These are phyloP conservation scores for Boletus holoroseus DNA, from an alignment of 1,284 basidiomycete species.

Conservation along the genomic window DNA sequence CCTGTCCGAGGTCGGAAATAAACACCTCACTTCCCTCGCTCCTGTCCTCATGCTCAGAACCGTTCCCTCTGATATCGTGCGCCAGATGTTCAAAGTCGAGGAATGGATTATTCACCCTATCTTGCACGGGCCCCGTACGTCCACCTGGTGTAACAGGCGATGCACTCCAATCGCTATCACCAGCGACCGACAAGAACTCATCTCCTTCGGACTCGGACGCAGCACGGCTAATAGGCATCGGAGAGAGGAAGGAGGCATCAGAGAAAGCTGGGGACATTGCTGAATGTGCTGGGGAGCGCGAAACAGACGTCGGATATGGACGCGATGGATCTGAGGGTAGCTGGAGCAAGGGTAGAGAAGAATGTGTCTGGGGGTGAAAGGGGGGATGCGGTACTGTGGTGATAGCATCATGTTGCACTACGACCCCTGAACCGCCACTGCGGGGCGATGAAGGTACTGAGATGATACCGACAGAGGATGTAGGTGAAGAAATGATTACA, in stretches of 20 bases:
- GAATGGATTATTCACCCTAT: constrained; percentile 24
- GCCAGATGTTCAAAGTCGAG: constrained; percentile 23
- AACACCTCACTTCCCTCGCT: constrained; percentile 26
- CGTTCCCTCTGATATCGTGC: background rate
- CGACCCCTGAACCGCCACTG: constrained; percentile 16
- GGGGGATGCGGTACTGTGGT: background rate
- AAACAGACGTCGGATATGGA: background rate
- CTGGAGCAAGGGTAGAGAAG: constrained; percentile 16
- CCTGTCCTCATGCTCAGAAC: constrained; percentile 1
- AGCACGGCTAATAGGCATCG: constrained; percentile 17
- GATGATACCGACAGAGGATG: constrained; percentile 20
- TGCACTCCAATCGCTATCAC: constrained; percentile 18
- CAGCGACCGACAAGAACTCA: constrained; percentile 28
- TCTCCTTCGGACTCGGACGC: constrained; percentile 25
- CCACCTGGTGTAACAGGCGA: constrained; percentile 1
- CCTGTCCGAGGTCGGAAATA: constrained; percentile 13
- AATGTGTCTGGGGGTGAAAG: background rate
- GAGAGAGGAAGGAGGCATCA: constrained; percentile 26
- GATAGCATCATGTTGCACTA: constrained; percentile 8
- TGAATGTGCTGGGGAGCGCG: constrained; percentile 11
- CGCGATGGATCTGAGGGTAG: constrained; percentile 6
- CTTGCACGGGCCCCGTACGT: constrained; percentile 1
- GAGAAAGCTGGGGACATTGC: constrained; percentile 18
- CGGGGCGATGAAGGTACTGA: constrained; percentile 27
- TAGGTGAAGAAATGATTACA: constrained; percentile 27